Base-by-base conservation (phyloP, 2,329 filamentous ascomycete genomes). In the Pestalotiopsis sp. region DNA sequence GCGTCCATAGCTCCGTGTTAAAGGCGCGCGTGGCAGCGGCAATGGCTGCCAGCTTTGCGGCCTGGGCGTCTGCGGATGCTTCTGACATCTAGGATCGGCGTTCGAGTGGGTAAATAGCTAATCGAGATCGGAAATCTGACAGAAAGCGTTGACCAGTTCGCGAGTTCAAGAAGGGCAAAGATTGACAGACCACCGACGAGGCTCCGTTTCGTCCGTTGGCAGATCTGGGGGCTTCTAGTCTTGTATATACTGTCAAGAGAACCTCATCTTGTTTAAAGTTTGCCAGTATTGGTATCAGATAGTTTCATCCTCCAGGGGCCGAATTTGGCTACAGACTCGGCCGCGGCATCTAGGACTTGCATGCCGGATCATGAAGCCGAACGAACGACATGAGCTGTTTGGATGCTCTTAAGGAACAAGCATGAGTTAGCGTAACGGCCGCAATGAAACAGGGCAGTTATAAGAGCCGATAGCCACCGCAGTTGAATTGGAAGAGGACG, bases 1-100 rank as follows among this genome's bases (percentile, higher is more conserved):
- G 73, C 0, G 77, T 75, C 71, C 77, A 80, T 57, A 65, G 17
- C 17, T 65, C 44, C 20, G 30, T 65, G 63, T 65, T 57, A n/a
- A 65, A 65, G 22, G 63, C 48, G 17, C 63, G 63, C 10, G 22
- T 65, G 22, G 63, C 63, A 14, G 63, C 63, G 13, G 63, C 48
- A 10, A 58, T 35, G 11, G 56, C 56, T n/a, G 22, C 24, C 2
- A 22, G n/a, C 56, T 26, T 58, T 35, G 56, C 56, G 17, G 56
- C 56, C 56, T 58, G 56, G 3, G 56, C 56, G n/a, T 58, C 56
- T n/a, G 22, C n/a, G 24, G 56, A 58, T 10, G 24, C n/a, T 3
- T 26, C 26, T 26, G 56, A 58, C 56, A 58, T 58, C 3, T 58
- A 10, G 17, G 56, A 26, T 58, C 56, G 22, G 26, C 56, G 56